phyloP scores from a whole-genome alignment of 2,329 filamentous ascomycete genomes.

The Simplicillium aogashimaense region DNA sequence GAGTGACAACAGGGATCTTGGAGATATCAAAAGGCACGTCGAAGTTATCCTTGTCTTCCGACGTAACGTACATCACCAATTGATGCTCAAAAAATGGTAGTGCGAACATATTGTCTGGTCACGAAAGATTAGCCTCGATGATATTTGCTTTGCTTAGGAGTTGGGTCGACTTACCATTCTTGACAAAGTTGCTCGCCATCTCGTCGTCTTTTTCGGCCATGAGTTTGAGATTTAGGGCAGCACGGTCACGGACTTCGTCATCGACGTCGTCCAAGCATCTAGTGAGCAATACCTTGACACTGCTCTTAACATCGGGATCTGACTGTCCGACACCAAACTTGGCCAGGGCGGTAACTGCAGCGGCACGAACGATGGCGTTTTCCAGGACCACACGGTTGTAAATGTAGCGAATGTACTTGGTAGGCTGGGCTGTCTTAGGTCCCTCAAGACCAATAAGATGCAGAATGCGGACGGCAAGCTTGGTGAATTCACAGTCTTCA shows the following conservation, averaged over 20 bases:
- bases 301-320: conserved; percentile 93
- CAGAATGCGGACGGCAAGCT: conserved; percentile 88
- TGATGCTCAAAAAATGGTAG: conserved; percentile 94
- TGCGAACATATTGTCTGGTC: conserved; percentile 89
- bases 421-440: conserved; percentile 88
- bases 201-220: conserved; percentile 92
- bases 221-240: conserved; percentile 80
- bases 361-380: conserved; percentile 90
- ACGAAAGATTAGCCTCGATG: conserved; percentile 9
- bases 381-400: conserved; percentile 97
- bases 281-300: conserved; percentile 83
- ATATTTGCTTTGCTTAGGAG: conserved; percentile 5
- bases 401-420: conserved; percentile 98
- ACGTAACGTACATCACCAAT: conserved; percentile 93
- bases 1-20: conserved; percentile 83
- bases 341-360: conserved; percentile 87
- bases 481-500: conserved; percentile 98
- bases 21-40: conserved; percentile 80
- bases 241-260: conserved; percentile 93
- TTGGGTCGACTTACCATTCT: conserved; percentile 59
- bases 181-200: conserved; percentile 77
- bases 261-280: conserved; percentile 94
- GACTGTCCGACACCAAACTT: conserved; percentile 97
- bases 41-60: conserved; percentile 80
- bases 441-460: conserved; percentile 92